Evolutionary conservation across 2,329 filamentous ascomycete species (phyloP), one percentile per base, ranked within the genome.

Genomic region (Penicillium vulpinum): DNA sequence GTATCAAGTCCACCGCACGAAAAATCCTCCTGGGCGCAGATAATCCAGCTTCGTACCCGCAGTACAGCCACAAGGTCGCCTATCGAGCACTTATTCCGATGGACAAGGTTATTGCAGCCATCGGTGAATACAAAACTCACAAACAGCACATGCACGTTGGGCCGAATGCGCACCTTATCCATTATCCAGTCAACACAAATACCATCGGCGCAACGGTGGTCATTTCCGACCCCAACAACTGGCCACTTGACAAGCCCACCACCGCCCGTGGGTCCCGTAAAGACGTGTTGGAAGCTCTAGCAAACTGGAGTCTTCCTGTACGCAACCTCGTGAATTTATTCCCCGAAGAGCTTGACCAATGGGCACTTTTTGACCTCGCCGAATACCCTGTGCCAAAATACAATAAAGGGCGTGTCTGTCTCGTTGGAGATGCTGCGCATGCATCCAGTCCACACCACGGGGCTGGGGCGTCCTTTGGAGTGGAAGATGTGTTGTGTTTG

Each of bases 31-130:
- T 71, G 8, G 64, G 60, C 2, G 45, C 56, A 8, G 63, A 47
- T 8, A 24, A 35, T 15, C 44, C 44, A 13, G 44, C 44, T 78
- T 72, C 78, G 0, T 67, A 77, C 26, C 76, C 85, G 0, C 68
- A 74, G 1, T 88, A 85, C 66, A 80, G 80, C 0, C 75, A 81
- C 31, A 85, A 86, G 59, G 84, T 83, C 70, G 86, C 83, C 33
- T 89, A 86, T 70, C 79, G 87, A 7, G 82, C 82, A 0, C 70
- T 89, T 2, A 76, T 88, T 2, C 83, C 85, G 0, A 88, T 88
- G 78, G 73, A 77, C 1, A 69, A 78, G 16, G 85, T 83, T 0
- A 68, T 75, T 1, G 67, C 74, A 11, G 76, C 77, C 2, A 61
- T 88, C 3, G 82, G 83, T 2, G 68, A 78, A 9, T 72, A 83